Conservation (phyloP, 371 early-diverging fungal genomes). For the Entomophthora muscae region DNA sequence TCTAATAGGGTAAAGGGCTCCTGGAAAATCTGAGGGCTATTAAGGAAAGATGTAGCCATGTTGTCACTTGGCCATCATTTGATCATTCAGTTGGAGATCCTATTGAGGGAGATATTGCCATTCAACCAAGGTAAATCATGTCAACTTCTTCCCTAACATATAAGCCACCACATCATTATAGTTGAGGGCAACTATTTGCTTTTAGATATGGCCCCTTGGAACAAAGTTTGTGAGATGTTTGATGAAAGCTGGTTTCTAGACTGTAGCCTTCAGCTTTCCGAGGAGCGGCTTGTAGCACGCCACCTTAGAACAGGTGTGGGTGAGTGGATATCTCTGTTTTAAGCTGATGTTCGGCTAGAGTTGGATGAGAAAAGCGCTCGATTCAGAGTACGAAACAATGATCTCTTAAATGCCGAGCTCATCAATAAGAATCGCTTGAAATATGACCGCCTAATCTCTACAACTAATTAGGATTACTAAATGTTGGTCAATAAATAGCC, state of each 20-base stretch:
- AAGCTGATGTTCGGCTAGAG: conserved; percentile 6
- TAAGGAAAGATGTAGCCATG: neutral
- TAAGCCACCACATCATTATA: conserved; percentile 18
- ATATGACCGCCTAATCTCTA: neutral
- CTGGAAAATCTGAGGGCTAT: neutral
- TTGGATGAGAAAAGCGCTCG: conserved; percentile 9
- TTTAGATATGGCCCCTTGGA: conserved; percentile 17
- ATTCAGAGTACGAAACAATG: conserved; percentile 11
- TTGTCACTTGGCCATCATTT: conserved; percentile 18
- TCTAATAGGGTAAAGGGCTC: neutral
- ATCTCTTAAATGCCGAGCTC: conserved; percentile 13
- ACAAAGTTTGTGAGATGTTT: conserved; percentile 11
- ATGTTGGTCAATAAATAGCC: too few species aligned
- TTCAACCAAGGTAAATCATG: conserved; percentile 14
- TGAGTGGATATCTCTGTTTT: neutral
- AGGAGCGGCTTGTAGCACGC: conserved; percentile 16
- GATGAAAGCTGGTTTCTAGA: conserved; percentile 20
- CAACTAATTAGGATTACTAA: neutral
- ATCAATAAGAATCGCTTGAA: conserved; percentile 10
- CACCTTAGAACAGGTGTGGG: conserved; percentile 22
- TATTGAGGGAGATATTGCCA: conserved; percentile 14
- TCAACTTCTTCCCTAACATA: neutral
- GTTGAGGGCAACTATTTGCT: conserved; percentile 28
- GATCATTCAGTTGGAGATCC: conserved; percentile 23
- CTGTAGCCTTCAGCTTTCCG: conserved; percentile 14